Conservation (phyloP, 805 yeast species). For the Sungouiozyma intestinalis region DNA sequence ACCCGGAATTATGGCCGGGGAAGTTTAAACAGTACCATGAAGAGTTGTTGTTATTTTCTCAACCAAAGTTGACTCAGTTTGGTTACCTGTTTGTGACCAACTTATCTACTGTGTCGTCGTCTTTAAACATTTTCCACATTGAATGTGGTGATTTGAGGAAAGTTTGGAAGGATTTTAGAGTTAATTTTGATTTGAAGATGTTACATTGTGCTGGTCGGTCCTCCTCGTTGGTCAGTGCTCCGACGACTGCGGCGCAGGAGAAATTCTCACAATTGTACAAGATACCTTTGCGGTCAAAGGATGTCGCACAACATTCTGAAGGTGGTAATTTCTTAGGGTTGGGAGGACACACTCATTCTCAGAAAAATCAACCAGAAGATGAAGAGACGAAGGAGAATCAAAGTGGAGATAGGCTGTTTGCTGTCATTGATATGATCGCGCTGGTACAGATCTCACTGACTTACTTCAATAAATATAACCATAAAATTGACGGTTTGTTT, state of each 20-base stretch:
- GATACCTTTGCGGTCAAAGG: constrained; percentile 30
- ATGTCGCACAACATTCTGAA: constrained; percentile 1
- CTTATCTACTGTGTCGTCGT: constrained; percentile 68
- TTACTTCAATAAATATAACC: constrained; percentile 65
- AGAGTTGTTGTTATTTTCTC: constrained; percentile 53
- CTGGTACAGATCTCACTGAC: constrained; percentile 65
- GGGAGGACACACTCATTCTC: neutral
- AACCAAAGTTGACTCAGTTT: constrained; percentile 53
- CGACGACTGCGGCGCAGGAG: constrained; percentile 70
- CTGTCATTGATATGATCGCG: constrained; percentile 64
- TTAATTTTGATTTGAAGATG: constrained; percentile 68
- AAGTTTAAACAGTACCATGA: constrained; percentile 50
- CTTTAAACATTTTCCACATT: constrained; percentile 60
- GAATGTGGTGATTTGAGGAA: constrained; percentile 46
- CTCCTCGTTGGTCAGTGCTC: constrained; percentile 55
- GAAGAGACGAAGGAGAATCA: neutral
- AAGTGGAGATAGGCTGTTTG: constrained; percentile 20
- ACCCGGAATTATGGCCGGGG: constrained; percentile 29
- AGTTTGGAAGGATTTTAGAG: constrained; percentile 48
- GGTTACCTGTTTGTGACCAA: constrained; percentile 73
- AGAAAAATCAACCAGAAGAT: neutral
- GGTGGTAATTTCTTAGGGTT: neutral
- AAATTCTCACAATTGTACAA: constrained; percentile 72
- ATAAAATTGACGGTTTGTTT: constrained; percentile 63
- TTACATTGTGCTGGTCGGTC: constrained; percentile 82